phyloP scores from a whole-genome alignment of 2,329 filamentous ascomycete genomes.

The Trichoderma citrinoviride region DNA sequence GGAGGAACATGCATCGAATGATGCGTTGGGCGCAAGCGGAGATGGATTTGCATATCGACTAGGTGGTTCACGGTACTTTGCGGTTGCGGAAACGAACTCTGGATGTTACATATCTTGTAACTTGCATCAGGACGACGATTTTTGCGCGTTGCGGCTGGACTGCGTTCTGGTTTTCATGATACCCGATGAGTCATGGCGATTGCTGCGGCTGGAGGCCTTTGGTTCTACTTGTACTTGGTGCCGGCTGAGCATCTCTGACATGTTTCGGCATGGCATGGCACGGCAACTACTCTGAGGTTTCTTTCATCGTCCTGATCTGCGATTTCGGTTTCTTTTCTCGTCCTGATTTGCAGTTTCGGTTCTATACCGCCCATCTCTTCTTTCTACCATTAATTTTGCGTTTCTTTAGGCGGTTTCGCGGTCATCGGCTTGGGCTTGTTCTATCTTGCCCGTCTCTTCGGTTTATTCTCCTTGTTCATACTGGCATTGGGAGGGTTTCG shows the following conservation, averaged over 20 bases:
- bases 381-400: background rate
- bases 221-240: no score
- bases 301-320: no score
- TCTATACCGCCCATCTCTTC: background rate
- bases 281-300: no score
- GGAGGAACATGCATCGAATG: constrained; percentile 14
- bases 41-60: constrained; percentile 24
- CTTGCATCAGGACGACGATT: constrained; percentile 29
- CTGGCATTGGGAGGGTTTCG: background rate
- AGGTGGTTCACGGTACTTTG: constrained; percentile 20
- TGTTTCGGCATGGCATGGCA: no score
- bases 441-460: background rate
- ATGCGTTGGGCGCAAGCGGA: constrained; percentile 17
- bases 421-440: background rate
- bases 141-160: constrained; percentile 31
- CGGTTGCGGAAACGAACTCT: constrained; percentile 26
- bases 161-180: constrained; percentile 36
- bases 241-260: no score
- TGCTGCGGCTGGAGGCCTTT: constrained; percentile 4
- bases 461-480: background rate
- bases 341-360: background rate
- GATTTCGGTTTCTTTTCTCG: no score
- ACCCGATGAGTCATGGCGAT: constrained; percentile 31
- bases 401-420: background rate
- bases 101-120: constrained; percentile 28